Conservation (phyloP, 2,329 filamentous ascomycete genomes). For the Ascochyta rabiei region DNA sequence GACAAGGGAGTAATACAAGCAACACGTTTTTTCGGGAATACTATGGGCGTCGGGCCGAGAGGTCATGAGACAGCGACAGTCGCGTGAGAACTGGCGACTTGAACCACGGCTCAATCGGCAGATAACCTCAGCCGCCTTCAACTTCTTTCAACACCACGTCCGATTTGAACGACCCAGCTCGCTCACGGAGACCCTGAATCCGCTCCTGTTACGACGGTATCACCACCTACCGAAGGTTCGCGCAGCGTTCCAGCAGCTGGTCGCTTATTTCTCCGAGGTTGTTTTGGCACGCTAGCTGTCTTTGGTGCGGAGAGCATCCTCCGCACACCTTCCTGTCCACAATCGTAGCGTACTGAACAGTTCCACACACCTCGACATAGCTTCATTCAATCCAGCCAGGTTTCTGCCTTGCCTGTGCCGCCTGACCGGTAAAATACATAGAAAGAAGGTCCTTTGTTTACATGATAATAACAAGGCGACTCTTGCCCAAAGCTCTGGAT, state of each 20-base stretch:
- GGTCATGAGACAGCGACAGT: background rate
- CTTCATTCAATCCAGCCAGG: conserved; percentile 4
- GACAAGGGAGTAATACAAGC: background rate
- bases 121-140: background rate
- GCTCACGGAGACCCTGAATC: conserved; percentile 7
- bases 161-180: conserved; percentile 5
- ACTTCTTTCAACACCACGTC: background rate
- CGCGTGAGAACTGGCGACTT: background rate
- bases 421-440: conserved; percentile 12
- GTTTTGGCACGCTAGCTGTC: background rate
- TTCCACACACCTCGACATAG: conserved; percentile 11
- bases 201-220: conserved; percentile 8
- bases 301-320: conserved; percentile 1
- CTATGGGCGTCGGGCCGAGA: background rate
- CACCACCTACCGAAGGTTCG: conserved; percentile 2
- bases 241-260: background rate
- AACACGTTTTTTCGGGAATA: background rate
- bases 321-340: conserved; percentile 4
- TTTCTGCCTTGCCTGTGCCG: conserved; percentile 9
- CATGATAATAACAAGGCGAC: conserved; percentile 4
- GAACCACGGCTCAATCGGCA: conserved; percentile 6
- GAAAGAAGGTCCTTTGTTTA: conserved; percentile 2
- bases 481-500: background rate
- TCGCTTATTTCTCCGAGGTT: conserved; percentile 1
- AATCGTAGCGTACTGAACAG: background rate